Conservation (phyloP, 768 basidiomycete species). For the Megacollybia marginata region DNA sequence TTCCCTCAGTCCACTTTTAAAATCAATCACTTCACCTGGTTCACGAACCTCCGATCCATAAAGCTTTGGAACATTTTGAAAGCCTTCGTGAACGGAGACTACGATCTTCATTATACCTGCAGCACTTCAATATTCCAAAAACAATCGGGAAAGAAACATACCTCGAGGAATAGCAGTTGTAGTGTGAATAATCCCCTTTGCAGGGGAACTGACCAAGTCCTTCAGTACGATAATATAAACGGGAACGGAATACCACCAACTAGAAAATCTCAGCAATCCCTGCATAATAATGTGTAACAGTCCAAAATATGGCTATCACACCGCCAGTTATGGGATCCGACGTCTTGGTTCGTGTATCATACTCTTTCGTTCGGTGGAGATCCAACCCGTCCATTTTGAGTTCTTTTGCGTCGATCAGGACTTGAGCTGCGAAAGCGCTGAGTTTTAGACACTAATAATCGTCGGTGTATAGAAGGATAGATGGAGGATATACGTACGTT, state of each 20-base stretch:
- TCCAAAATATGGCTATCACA: slow-evolving; percentile 40
- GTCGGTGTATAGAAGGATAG: no score
- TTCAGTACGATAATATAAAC: neutral
- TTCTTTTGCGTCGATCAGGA: slow-evolving; percentile 35
- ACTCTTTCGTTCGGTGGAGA: slow-evolving; percentile 42
- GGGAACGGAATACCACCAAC: slow-evolving; percentile 6
- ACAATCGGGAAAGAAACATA: slow-evolving; percentile 8
- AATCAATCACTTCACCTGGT: slow-evolving; percentile 33
- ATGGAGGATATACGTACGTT: no score
- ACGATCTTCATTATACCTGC: slow-evolving; percentile 37
- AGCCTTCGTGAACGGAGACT: slow-evolving; percentile 34
- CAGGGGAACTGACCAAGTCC: slow-evolving; percentile 21
- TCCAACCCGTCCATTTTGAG: slow-evolving; percentile 36
- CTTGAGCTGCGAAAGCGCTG: slow-evolving; percentile 47
- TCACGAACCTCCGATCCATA: slow-evolving; percentile 36
- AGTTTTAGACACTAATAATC: slow-evolving; percentile 36
- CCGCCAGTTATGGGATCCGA: slow-evolving; percentile 38
- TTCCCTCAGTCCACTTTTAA: slow-evolving; percentile 36
- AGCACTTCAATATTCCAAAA: neutral
- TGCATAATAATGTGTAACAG: slow-evolving; percentile 38
- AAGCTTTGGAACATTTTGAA: slow-evolving; percentile 32
- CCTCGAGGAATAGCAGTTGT: slow-evolving; percentile 41
- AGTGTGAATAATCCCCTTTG: slow-evolving; percentile 38
- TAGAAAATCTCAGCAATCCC: slow-evolving; percentile 43
- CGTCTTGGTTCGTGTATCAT: slow-evolving; percentile 28